These are phyloP conservation scores for Sphagnum fallax DNA, from an alignment of 228 moss, liverwort and hornwort genomes.

Conservation along the genomic window DNA sequence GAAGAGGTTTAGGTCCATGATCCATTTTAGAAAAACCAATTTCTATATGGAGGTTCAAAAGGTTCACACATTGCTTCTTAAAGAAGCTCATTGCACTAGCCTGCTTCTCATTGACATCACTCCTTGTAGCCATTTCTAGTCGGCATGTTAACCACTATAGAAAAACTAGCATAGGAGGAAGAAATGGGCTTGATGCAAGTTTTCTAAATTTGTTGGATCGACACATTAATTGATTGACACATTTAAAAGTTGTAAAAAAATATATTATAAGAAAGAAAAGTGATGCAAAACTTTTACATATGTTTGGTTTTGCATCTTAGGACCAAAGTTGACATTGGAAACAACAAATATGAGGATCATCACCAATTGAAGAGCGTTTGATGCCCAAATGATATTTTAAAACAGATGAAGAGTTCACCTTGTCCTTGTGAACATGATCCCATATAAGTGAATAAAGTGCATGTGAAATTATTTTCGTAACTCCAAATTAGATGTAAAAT, in stretches of 20 bases:
- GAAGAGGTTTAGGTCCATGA: constrained; percentile 34
- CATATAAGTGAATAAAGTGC: constrained; percentile 89
- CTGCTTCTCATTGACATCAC: constrained; percentile 83
- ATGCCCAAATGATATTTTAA: constrained; percentile 52
- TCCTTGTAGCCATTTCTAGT: constrained; percentile 86
- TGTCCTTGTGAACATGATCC: constrained; percentile 90
- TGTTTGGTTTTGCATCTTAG: constrained; percentile 77
- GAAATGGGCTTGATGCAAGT: constrained; percentile 69
- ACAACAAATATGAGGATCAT: constrained; percentile 92
- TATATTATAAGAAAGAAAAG: constrained; percentile 83
- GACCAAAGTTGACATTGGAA: constrained; percentile 84
- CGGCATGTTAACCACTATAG: constrained; percentile 96
- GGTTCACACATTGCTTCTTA: constrained; percentile 73
- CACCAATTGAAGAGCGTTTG: constrained; percentile 73
- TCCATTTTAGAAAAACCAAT: constrained; percentile 27
- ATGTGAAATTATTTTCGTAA: constrained; percentile 64
- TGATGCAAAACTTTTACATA: constrained; percentile 95
- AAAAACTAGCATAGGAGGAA: constrained; percentile 85
- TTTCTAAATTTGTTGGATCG: constrained; percentile 73
- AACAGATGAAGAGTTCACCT: constrained; percentile 36
- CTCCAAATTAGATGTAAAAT: constrained; percentile 25
- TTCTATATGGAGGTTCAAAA: constrained; percentile 55
- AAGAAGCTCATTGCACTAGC: constrained; percentile 77
- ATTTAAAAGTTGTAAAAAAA: constrained; percentile 89
- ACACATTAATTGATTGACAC: constrained; percentile 75